Conservation (phyloP, 2,329 filamentous ascomycete species). For the Curvularia verruculosa region DNA sequence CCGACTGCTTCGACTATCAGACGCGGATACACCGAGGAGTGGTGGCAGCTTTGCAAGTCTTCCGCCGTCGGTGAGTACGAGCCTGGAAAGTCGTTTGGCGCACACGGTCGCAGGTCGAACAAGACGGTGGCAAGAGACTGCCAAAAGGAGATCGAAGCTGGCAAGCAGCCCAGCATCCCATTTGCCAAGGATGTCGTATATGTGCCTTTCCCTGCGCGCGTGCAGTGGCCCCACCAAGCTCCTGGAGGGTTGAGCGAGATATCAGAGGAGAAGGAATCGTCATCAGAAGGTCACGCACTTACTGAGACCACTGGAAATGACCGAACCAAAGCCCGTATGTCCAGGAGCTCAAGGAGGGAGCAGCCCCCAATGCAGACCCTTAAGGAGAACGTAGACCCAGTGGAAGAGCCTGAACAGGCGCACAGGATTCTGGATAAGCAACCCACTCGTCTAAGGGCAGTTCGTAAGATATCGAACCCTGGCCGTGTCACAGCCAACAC, state of each 20-base stretch:
- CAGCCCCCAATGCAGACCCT: slow-evolving; percentile 36
- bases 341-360: slow-evolving; percentile 31
- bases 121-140: slow-evolving; percentile 58
- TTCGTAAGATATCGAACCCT: slow-evolving; percentile 47
- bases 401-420: slow-evolving; percentile 33
- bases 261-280: slow-evolving; percentile 49
- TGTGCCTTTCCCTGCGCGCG: slow-evolving; percentile 52
- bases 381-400: slow-evolving; percentile 48
- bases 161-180: slow-evolving; percentile 56
- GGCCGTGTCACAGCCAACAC: slow-evolving; percentile 40
- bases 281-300: slow-evolving; percentile 48
- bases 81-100: slow-evolving; percentile 54
- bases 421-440: slow-evolving; percentile 43
- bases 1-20: slow-evolving; percentile 53
- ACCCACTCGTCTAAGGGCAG: slow-evolving; percentile 44
- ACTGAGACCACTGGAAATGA: slow-evolving; percentile 57
- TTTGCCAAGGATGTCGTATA: slow-evolving; percentile 58
- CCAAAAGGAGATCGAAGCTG: slow-evolving; percentile 56
- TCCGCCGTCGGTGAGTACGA: slow-evolving; percentile 58
- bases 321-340: slow-evolving; percentile 35
- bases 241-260: slow-evolving; percentile 48
- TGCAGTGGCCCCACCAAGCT: slow-evolving; percentile 45
- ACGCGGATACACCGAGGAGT: slow-evolving; percentile 58
- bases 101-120: slow-evolving; percentile 55
- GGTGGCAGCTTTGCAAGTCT: slow-evolving; percentile 57